These are phyloP conservation scores for Epichloe sylvatica DNA, from an alignment of 2,329 filamentous ascomycete genomes.

Conservation along the genomic window DNA sequence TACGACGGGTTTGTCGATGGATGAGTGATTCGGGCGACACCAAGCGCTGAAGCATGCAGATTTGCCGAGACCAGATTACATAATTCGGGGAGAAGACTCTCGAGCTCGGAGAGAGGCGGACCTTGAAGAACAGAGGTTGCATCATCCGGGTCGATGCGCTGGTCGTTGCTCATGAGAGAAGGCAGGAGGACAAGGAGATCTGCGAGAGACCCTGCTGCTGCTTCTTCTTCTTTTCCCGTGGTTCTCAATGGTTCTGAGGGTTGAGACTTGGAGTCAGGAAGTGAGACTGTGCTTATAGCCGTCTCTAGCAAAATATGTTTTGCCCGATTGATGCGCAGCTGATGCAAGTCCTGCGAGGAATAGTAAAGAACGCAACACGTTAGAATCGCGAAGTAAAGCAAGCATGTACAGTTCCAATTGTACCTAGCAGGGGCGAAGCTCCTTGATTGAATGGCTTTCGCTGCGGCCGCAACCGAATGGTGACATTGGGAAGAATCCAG, in stretches of 20 bases:
- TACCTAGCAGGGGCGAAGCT: too few relatives aligned
- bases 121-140: conserved; percentile 32
- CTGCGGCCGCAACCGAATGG: background rate
- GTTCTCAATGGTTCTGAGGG: conserved; percentile 6
- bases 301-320: conserved; percentile 36
- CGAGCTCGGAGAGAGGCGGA: conserved; percentile 35
- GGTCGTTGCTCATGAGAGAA: conserved; percentile 26
- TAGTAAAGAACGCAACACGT: background rate
- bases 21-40: conserved; percentile 33
- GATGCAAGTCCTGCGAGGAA: conserved; percentile 31
- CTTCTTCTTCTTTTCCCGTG: conserved; percentile 11
- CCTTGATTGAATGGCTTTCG: too few relatives aligned
- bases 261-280: conserved; percentile 11
- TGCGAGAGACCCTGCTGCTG: conserved; percentile 33
- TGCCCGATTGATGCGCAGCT: conserved; percentile 32
- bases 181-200: conserved; percentile 43
- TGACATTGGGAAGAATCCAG: too few relatives aligned
- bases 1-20: conserved; percentile 40
- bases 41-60: conserved; percentile 35
- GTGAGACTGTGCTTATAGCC: conserved; percentile 34
- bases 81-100: conserved; percentile 33
- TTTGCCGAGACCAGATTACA: conserved; percentile 31
- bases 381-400: background rate
- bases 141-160: conserved; percentile 22
- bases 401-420: too few relatives aligned